Evolutionary conservation across 2,329 filamentous ascomycete species (phyloP).

Genomic region (Aspergillus awamori): DNA sequence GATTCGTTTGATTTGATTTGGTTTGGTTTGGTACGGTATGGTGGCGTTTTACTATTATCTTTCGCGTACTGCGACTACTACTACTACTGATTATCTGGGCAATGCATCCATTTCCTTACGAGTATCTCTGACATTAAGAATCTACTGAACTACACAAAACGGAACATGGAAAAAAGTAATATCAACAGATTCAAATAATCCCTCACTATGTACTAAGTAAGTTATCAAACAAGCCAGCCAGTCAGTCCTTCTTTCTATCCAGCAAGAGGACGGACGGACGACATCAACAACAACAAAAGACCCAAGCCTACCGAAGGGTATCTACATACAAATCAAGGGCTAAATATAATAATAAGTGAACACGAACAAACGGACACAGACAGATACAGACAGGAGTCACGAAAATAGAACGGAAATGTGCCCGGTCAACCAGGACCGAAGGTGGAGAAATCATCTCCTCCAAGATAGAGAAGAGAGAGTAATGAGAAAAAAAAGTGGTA

Average conservation of each 20-base stretch:
- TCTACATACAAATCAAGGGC: conserved; percentile 18
- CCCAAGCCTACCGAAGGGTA: conserved; percentile 24
- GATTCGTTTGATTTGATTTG: not conserved
- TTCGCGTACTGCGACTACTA: not conserved
- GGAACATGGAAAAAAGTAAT: not conserved
- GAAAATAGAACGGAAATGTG: conserved; percentile 1
- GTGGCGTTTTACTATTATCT: not conserved
- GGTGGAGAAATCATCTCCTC: not conserved
- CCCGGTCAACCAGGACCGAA: not conserved
- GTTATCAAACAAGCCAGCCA: not conserved
- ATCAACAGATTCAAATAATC: not conserved
- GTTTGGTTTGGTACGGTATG: not conserved
- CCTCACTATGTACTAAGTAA: not conserved
- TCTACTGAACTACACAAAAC: too few relatives aligned
- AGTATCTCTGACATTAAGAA: not conserved
- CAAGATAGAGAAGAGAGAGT: not conserved
- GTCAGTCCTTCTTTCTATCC: not conserved
- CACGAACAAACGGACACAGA: not conserved
- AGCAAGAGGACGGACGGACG: too few relatives aligned
- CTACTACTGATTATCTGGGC: too few relatives aligned
- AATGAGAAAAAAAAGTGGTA: not conserved
- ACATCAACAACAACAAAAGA: conserved; percentile 11
- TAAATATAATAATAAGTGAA: conserved; percentile 21
- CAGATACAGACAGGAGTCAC: conserved; percentile 11
- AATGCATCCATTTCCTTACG: too few relatives aligned